Base-by-base conservation (phyloP, 441 rosid species). In the Pelargonium australe region DNA sequence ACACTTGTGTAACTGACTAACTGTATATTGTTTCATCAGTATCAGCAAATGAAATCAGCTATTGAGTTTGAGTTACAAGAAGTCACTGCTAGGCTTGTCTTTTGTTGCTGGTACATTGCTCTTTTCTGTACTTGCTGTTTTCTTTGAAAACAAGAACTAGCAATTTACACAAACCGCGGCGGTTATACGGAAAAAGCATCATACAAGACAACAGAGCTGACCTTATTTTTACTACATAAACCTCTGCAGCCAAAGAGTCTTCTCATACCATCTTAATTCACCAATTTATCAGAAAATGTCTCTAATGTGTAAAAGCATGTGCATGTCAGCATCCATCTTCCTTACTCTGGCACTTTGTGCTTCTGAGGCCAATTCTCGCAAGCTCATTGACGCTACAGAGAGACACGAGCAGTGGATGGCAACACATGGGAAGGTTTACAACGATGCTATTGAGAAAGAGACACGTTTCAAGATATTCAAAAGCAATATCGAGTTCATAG, bases 141-240 rank as follows among this genome's bases (percentile, higher is more conserved):
- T 25, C 28, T 25, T 25, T 25, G 28, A 25, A 25, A 25, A 25
- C 28, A 25, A 25, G 28, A 25, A 25, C 28, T 2, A 25, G 28
- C 28, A 25, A 25, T 25, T 25, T 25, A 25, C 49, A 44, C 49
- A 44, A 44, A 12, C 12, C 12, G 49, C 9, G 9, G 12, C 49
- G 6, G 6, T 44, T 44, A 13, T 12, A 47, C 4, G 55, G 13
- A 45, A 47, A 47, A 47, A 12, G 55, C 55, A 10, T 13, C 55
- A 47, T 0, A 10, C n/a, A 70, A 66, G 16, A 17, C 76, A 2
- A 74, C 73, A n/a, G 72, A 71, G 31, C 80, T 80, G 4, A 47
- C 13, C 14, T 10, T n/a, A 47, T 10, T 11, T 47, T 12, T 4
- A 13, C 55, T 47, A 47, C 13, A 47, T 47, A 47, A 47, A 47